Conservation (phyloP, 495 filamentous ascomycete genomes). For the Neurospora tetrasperma region DNA sequence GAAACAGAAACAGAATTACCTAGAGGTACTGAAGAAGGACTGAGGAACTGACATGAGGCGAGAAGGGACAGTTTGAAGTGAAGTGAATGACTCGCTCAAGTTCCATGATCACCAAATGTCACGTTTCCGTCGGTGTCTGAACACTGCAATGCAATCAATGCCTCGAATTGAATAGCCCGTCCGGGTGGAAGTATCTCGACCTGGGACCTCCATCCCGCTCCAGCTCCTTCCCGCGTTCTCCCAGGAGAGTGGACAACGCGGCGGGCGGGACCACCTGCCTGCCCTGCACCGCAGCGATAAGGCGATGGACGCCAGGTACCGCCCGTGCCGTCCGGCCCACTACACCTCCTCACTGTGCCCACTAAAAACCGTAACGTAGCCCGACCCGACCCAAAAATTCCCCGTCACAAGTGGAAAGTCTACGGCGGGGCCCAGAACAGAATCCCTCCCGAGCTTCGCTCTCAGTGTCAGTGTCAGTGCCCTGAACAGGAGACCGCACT, state of each 20-base stretch:
- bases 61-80: not conserved
- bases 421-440: not conserved
- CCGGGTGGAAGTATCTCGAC: not conserved
- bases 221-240: not conserved
- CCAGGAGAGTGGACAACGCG: not conserved
- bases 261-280: not conserved
- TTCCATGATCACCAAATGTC: not conserved
- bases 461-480: not conserved
- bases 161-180: too few species aligned
- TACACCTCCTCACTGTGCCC: not conserved
- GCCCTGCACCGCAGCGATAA: not conserved
- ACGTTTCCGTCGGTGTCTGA: not conserved
- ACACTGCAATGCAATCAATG: not conserved
- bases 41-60: not conserved
- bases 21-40: not conserved
- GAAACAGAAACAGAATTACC: not conserved
- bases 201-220: not conserved
- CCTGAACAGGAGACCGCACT: not conserved
- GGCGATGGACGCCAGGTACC: not conserved
- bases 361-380: not conserved
- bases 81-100: not conserved
- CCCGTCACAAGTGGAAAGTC: not conserved
- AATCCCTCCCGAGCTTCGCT: not conserved
- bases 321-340: not conserved
- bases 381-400: not conserved